Evolutionary conservation across 2,329 filamentous ascomycete genomes (phyloP), one percentile per base, ranked within the genome.

Genomic region (Curvularia spicifera): DNA sequence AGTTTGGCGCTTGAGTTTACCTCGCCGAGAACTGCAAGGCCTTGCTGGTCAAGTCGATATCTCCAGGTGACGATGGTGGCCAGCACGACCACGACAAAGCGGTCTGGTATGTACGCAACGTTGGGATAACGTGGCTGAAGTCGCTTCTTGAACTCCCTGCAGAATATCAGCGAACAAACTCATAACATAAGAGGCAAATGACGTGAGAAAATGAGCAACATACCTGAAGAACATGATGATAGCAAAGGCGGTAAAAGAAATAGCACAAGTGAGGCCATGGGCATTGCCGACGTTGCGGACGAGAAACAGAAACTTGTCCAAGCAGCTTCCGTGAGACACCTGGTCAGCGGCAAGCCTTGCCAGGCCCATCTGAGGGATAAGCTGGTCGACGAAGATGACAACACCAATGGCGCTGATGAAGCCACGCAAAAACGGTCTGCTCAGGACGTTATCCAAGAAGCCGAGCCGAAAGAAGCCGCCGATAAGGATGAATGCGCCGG

Each of bases 341-440:
- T 85, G 83, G 76, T 89, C 78, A 51, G 86, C 87, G 0, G 93
- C 91, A 18, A 87, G 78, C 1, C 83, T 79, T 37, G 83, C 84
- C 22, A 99, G 83, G 0, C 95, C 95, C 69, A 96, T 84, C 76
- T 98, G 93, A 0, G 94, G 93, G 52, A 97, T 91, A 44, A 97
- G 81, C 78, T 99, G 95, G 75, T 98, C 95, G 35, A 98, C 91
- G 39, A 96, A 87, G 73, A 99, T 98, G 64, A 98, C 93, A 55
- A 97, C 91, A 48, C 95, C 95, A 73, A 99, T 96, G 50, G 95
- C 95, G 56, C 91, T 97, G 78, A 99, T 97, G 79, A 99, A 99
- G 0, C 95, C 95, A 59, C 95, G 85, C 55, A 98, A 79, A 69
- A 99, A 98, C 0, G 95, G 95, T 33, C 92, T 85, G 67, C 93